Conservation (phyloP, 768 basidiomycete genomes). For the Cystofilobasidium bisporidii region DNA sequence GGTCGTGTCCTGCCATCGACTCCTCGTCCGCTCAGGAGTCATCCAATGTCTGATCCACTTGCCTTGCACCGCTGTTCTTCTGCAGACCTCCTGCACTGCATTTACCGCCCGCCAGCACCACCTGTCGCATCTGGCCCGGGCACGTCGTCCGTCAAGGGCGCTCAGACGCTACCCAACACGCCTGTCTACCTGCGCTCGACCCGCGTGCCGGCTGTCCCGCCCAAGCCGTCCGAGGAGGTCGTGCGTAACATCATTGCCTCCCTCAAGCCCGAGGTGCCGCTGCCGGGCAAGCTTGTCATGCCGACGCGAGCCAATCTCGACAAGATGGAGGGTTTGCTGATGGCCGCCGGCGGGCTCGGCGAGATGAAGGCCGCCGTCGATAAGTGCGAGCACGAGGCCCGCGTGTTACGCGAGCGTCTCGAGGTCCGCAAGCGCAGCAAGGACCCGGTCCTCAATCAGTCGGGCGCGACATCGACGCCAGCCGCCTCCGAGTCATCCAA, state of each 20-base stretch:
- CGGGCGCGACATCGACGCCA: background rate
- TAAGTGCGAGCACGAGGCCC: slow-evolving; percentile 73
- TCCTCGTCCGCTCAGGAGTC: slow-evolving; percentile 30
- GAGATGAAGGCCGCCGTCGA: slow-evolving; percentile 80
- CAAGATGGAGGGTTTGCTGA: slow-evolving; percentile 62
- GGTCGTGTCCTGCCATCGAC: slow-evolving; percentile 24
- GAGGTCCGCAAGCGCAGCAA: slow-evolving; percentile 1
- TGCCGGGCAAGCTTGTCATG: slow-evolving; percentile 73
- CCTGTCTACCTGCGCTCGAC: slow-evolving; percentile 77
- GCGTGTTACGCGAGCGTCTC: slow-evolving; percentile 52
- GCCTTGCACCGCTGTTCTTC: background rate
- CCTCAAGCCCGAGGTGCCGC: slow-evolving; percentile 47
- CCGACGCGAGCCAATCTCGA: slow-evolving; percentile 75
- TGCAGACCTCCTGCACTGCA: slow-evolving; percentile 33
- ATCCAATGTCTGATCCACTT: slow-evolving; percentile 31
- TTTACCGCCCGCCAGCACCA: slow-evolving; percentile 32
- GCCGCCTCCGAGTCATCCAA: background rate
- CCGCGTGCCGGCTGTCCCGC: slow-evolving; percentile 61
- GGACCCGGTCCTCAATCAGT: too few relatives aligned
- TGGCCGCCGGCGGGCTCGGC: slow-evolving; percentile 62
- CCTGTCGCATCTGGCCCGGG: slow-evolving; percentile 34
- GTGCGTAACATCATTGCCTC: slow-evolving; percentile 50
- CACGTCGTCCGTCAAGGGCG: slow-evolving; percentile 27
- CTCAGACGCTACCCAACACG: slow-evolving; percentile 27
- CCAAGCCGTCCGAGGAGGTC: slow-evolving; percentile 47